Conservation (phyloP, 306 rosid species). For the Acmispon strigosus region DNA sequence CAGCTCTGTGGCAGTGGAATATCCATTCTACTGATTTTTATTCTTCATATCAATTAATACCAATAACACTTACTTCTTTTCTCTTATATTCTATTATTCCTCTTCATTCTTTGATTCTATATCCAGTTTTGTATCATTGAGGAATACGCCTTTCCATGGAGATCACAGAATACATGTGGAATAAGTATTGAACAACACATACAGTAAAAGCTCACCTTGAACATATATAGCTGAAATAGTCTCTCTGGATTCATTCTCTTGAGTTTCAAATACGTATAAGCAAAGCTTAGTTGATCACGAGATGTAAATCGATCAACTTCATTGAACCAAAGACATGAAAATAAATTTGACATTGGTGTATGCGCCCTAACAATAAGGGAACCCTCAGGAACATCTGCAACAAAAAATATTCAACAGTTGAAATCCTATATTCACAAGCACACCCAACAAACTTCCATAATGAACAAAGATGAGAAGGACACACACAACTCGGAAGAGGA, state of each 20-base stretch:
- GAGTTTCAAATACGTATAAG: constrained; percentile 85
- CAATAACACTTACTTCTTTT: no score
- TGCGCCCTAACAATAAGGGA: constrained; percentile 92
- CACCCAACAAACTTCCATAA: constrained; percentile 29
- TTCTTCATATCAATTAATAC: no score
- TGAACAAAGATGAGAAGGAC: constrained; percentile 33
- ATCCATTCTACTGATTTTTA: no score
- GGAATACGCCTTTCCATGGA: no score
- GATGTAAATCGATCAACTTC: constrained; percentile 92
- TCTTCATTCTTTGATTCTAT: no score
- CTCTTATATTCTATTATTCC: no score
- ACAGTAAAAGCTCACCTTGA: constrained; percentile 52
- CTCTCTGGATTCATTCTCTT: constrained; percentile 80
- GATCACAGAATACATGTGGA: no score
- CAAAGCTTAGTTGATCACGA: constrained; percentile 96
- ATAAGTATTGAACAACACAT: no score
- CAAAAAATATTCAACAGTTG: not conserved
- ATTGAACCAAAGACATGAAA: constrained; percentile 96
- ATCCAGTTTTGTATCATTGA: no score
- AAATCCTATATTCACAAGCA: constrained; percentile 8
- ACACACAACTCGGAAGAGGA: constrained; percentile 85
- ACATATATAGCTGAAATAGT: constrained; percentile 82
- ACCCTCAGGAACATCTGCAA: constrained; percentile 87
- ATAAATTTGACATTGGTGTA: constrained; percentile 93
- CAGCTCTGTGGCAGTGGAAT: no score